Conservation (phyloP, 1,284 basidiomycete genomes). For the Singerocomus rubriflavus region DNA sequence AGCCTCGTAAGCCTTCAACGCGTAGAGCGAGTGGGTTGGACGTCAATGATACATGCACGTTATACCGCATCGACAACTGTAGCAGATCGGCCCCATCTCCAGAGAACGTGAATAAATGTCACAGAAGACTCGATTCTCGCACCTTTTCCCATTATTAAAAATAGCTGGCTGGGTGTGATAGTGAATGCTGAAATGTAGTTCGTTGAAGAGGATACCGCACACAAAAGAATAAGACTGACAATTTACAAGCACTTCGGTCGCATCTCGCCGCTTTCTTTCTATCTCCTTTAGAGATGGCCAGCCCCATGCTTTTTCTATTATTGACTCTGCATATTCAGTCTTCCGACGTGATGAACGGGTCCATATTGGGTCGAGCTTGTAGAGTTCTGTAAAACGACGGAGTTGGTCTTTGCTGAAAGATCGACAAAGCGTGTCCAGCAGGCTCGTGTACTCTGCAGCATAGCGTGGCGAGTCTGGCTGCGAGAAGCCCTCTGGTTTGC, state of each 20-base stretch:
- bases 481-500: slow-evolving; percentile 41
- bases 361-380: slow-evolving; percentile 38
- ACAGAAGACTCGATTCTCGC: slow-evolving; percentile 9
- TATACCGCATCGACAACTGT: slow-evolving; percentile 53
- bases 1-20: slow-evolving; percentile 54
- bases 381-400: slow-evolving; percentile 48
- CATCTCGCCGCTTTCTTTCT: slow-evolving; percentile 47
- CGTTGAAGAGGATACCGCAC: slow-evolving; percentile 2
- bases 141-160: slow-evolving; percentile 73
- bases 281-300: slow-evolving; percentile 61
- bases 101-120: slow-evolving; percentile 4
- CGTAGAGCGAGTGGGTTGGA: slow-evolving; percentile 53
- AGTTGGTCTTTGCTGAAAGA: slow-evolving; percentile 66
- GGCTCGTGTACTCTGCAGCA: slow-evolving; percentile 47
- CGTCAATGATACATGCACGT: slow-evolving; percentile 60
- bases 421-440: slow-evolving; percentile 51
- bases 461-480: slow-evolving; percentile 44
- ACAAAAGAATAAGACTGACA: slow-evolving; percentile 38
- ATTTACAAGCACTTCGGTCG: slow-evolving; percentile 47
- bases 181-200: slow-evolving; percentile 45
- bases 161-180: slow-evolving; percentile 57
- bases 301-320: slow-evolving; percentile 63
- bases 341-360: slow-evolving; percentile 39
- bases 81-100: slow-evolving; percentile 64
- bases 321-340: slow-evolving; percentile 48